Percentiles rank a stretch among this genome's conserved stretches.
phyloP scores from a whole-genome alignment of 202 grass and related monocot species.

The Elaeis oleifera region DNA sequence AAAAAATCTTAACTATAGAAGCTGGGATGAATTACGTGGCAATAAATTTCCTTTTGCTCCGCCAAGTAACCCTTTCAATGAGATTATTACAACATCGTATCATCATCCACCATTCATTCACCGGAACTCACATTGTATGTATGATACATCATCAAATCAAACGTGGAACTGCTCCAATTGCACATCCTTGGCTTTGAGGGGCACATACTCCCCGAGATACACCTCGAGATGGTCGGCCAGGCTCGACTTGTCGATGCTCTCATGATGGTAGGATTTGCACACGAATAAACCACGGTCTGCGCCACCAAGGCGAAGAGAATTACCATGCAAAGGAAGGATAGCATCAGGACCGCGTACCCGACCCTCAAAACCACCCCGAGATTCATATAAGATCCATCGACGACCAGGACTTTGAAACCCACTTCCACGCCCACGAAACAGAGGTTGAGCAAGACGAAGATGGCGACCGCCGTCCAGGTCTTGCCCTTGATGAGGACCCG shows the following conservation, averaged over 20 bases:
- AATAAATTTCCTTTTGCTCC: too few species aligned
- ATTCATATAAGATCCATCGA: slow-evolving; percentile 12
- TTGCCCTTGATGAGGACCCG: slow-evolving; percentile 63
- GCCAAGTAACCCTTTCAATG: too few species aligned
- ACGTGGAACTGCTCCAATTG: slow-evolving; percentile 74
- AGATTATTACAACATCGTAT: too few species aligned
- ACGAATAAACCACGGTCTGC: slow-evolving; percentile 81
- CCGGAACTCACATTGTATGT: too few species aligned
- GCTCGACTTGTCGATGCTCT: slow-evolving; percentile 86
- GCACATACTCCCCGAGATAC: slow-evolving; percentile 78
- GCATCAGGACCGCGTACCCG: slow-evolving; percentile 26
- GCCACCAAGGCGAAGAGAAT: slow-evolving; percentile 65
- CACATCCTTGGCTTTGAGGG: slow-evolving; percentile 67
- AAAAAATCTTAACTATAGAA: too few species aligned
- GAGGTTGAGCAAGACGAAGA: slow-evolving; percentile 61
- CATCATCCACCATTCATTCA: too few species aligned
- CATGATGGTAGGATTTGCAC: slow-evolving; percentile 89
- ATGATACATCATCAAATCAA: slow-evolving; percentile 16
- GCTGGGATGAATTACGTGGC: too few species aligned
- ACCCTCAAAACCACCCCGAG: slow-evolving; percentile 5
- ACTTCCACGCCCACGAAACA: slow-evolving; percentile 51
- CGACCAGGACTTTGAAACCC: slow-evolving; percentile 48
- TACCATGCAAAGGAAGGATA: slow-evolving; percentile 42
- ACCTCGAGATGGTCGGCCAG: slow-evolving; percentile 88
- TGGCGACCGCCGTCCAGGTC: slow-evolving; percentile 16